Evolutionary conservation across 495 filamentous ascomycete species (phyloP).

Genomic region (Daldinia concentrica): DNA sequence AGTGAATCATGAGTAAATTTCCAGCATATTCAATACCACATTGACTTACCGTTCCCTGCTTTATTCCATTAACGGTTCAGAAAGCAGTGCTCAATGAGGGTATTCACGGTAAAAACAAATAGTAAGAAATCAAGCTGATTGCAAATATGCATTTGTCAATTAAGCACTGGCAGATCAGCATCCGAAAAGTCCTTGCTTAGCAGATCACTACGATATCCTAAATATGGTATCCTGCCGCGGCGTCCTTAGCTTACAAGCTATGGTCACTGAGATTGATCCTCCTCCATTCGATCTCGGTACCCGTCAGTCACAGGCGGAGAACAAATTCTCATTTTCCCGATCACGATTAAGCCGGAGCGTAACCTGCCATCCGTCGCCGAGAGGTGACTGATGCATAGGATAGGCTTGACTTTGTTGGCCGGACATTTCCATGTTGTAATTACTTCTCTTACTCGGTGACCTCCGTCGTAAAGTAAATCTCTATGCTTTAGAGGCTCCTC

Average conservation of each 20-base stretch:
- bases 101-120: background rate
- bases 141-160: background rate
- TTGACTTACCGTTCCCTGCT: no score
- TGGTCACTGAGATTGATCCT: slow-evolving; percentile 58
- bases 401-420: slow-evolving; percentile 92
- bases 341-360: slow-evolving; percentile 98
- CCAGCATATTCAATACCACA: no score
- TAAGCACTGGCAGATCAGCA: background rate
- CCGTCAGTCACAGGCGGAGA: slow-evolving; percentile 57
- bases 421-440: slow-evolving; percentile 53
- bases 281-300: slow-evolving; percentile 57
- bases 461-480: background rate
- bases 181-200: background rate
- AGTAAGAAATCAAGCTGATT: background rate
- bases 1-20: background rate
- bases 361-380: slow-evolving; percentile 73
- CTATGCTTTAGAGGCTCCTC: background rate
- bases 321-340: slow-evolving; percentile 54
- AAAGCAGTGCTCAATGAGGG: background rate
- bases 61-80: no score
- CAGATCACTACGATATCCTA: background rate
- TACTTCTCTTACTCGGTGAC: background rate
- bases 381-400: slow-evolving; percentile 81
- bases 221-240: slow-evolving; percentile 42
- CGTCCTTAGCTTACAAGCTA: slow-evolving; percentile 49